A percentile compares a stretch with the other conserved stretches of the same genome.
Conservation (phyloP, 192 early-diverging fungal species). For the Dissophora globulifera region DNA sequence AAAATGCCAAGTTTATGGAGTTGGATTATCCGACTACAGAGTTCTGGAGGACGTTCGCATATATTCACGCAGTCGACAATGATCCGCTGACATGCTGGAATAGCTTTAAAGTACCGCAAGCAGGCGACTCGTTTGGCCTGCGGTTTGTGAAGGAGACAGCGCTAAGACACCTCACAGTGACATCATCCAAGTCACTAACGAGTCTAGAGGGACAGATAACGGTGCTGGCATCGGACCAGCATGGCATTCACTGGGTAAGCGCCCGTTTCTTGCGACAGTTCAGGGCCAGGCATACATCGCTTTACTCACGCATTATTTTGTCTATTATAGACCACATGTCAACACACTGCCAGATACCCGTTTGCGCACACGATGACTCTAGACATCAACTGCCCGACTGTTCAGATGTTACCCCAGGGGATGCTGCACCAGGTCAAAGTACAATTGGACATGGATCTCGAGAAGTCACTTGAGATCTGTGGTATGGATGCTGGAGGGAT, state of each 20-base stretch:
- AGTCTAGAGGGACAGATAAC: slow-evolving; percentile 33
- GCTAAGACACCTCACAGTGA: slow-evolving; percentile 20
- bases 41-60: slow-evolving; percentile 57
- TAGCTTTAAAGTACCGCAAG: slow-evolving; percentile 40
- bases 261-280: no score
- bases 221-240: slow-evolving; percentile 28
- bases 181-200: slow-evolving; percentile 26
- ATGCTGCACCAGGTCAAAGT: slow-evolving; percentile 22
- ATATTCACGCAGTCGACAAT: slow-evolving; percentile 62
- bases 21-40: slow-evolving; percentile 53
- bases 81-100: slow-evolving; percentile 64
- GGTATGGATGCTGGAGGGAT: slow-evolving; percentile 44
- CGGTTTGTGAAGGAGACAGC: slow-evolving; percentile 52
- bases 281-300: no score
- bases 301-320: no score
- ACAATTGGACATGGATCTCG: slow-evolving; percentile 15
- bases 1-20: slow-evolving; percentile 53
- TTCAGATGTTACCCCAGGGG: slow-evolving; percentile 1
- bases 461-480: slow-evolving; percentile 47
- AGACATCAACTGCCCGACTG: slow-evolving; percentile 29
- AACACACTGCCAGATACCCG: slow-evolving; percentile 33
- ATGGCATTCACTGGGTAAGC: slow-evolving; percentile 34
- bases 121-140: slow-evolving; percentile 65
- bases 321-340: slow-evolving; percentile 38
- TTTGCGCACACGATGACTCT: slow-evolving; percentile 35